These are phyloP conservation scores for Nannizziopsis arthrosporioides DNA, from an alignment of 2,329 filamentous ascomycete species.

Conservation along the genomic window DNA sequence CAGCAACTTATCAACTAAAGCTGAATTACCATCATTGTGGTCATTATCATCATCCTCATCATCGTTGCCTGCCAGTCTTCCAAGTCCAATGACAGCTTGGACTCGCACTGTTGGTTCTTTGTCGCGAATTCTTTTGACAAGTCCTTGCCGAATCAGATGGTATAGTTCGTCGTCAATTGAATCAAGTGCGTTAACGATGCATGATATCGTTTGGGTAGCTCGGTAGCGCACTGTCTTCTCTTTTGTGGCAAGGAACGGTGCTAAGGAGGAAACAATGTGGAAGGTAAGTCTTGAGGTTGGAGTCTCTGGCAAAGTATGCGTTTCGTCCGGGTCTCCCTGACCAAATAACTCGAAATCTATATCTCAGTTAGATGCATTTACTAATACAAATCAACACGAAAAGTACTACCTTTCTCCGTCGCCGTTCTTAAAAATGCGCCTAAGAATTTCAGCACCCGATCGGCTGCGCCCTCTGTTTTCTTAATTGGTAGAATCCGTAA, in stretches of 20 bases:
- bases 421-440: slow-evolving; percentile 72
- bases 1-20: slow-evolving; percentile 69
- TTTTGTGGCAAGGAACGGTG: slow-evolving; percentile 70
- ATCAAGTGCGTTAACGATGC: slow-evolving; percentile 85
- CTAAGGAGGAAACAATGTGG: slow-evolving; percentile 58
- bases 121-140: slow-evolving; percentile 78
- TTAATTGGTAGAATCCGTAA: slow-evolving; percentile 73
- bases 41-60: slow-evolving; percentile 56
- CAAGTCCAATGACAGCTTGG: slow-evolving; percentile 84
- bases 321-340: slow-evolving; percentile 54
- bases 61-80: slow-evolving; percentile 67
- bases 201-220: slow-evolving; percentile 76
- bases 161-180: slow-evolving; percentile 88
- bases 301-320: slow-evolving; percentile 64
- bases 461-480: slow-evolving; percentile 81
- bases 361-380: neutral
- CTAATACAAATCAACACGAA: neutral
- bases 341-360: slow-evolving; percentile 55
- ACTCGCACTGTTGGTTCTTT: slow-evolving; percentile 88
- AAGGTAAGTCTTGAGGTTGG: slow-evolving; percentile 69
- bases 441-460: slow-evolving; percentile 73
- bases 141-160: slow-evolving; percentile 62
- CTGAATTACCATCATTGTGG: slow-evolving; percentile 52
- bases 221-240: slow-evolving; percentile 89
- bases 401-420: slow-evolving; percentile 42